These are phyloP conservation scores for Isabelozyma gotoi DNA, from an alignment of 805 yeast species.

Conservation along the genomic window DNA sequence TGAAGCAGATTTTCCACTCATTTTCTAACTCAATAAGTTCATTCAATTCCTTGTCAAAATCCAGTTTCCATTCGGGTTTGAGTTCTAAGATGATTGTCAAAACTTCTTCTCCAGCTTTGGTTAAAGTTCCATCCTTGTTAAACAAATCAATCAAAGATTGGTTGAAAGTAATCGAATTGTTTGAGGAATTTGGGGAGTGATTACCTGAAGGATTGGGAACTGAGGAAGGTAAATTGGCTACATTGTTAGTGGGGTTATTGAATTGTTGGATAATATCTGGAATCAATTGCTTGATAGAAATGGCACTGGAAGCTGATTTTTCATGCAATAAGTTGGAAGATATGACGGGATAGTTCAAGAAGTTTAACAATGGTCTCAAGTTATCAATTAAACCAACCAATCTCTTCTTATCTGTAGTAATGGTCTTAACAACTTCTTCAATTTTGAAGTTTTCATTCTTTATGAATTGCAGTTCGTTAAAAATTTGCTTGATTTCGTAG, in stretches of 20 bases:
- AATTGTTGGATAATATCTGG: neutral
- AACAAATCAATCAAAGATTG: slow-evolving; percentile 12
- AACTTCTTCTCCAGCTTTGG: slow-evolving; percentile 23
- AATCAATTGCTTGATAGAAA: neutral
- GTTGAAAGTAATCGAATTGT: slow-evolving; percentile 3
- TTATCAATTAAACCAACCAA: slow-evolving; percentile 11
- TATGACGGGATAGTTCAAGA: neutral
- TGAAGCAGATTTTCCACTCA: slow-evolving; percentile 30
- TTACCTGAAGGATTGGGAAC: slow-evolving; percentile 7
- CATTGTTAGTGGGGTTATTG: neutral
- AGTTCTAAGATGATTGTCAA: slow-evolving; percentile 21
- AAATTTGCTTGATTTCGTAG: slow-evolving; percentile 10
- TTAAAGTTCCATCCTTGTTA: slow-evolving; percentile 30
- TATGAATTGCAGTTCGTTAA: slow-evolving; percentile 13
- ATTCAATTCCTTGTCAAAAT: slow-evolving; percentile 26
- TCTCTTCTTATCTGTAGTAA: slow-evolving; percentile 23
- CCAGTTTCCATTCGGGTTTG: slow-evolving; percentile 36
- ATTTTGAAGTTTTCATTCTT: slow-evolving; percentile 19
- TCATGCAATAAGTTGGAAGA: neutral
- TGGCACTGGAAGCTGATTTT: neutral
- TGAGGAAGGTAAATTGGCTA: slow-evolving; percentile 6
- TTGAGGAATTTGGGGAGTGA: neutral
- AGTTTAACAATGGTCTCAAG: slow-evolving; percentile 16
- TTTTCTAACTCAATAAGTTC: slow-evolving; percentile 20
- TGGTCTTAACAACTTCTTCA: slow-evolving; percentile 24